Evolutionary conservation across 805 yeast species (phyloP).

Genomic region (Starmerella riodocensis): DNA sequence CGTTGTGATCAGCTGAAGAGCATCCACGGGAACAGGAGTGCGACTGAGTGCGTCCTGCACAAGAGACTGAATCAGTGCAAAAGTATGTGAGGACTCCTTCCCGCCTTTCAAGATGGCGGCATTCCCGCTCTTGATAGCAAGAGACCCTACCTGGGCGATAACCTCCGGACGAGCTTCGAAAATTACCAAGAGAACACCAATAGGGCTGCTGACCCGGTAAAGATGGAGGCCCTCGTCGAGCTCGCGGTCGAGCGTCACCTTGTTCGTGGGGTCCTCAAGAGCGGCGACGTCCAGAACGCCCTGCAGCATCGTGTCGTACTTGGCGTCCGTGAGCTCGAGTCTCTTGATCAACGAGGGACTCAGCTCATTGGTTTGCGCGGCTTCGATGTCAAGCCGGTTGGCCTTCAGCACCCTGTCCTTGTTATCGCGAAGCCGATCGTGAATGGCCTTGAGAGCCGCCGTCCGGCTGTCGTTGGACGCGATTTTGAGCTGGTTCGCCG

Average conservation of each 20-base stretch:
- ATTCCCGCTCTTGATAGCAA: slow-evolving; percentile 92
- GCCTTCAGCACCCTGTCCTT: slow-evolving; percentile 57
- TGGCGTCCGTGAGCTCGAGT: slow-evolving; percentile 71
- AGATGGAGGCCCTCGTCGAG: slow-evolving; percentile 81
- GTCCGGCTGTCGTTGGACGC: slow-evolving; percentile 62
- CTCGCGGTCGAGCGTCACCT: slow-evolving; percentile 64
- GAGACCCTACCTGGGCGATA: slow-evolving; percentile 90
- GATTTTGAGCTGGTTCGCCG: slow-evolving; percentile 74
- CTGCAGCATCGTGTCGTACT: slow-evolving; percentile 85
- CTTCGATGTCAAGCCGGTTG: slow-evolving; percentile 59
- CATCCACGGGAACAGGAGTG: slow-evolving; percentile 64
- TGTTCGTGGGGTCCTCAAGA: slow-evolving; percentile 87
- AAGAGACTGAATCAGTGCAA: slow-evolving; percentile 63
- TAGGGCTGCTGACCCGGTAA: slow-evolving; percentile 79
- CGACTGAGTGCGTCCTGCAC: slow-evolving; percentile 45
- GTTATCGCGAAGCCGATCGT: slow-evolving; percentile 47
- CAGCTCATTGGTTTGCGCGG: slow-evolving; percentile 48
- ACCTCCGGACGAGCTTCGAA: slow-evolving; percentile 97
- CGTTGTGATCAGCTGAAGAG: slow-evolving; percentile 77
- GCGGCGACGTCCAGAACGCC: slow-evolving; percentile 87
- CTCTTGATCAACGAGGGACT: slow-evolving; percentile 67
- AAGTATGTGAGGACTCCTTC: slow-evolving; percentile 77
- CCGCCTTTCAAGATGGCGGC: slow-evolving; percentile 97
- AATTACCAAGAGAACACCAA: slow-evolving; percentile 82
- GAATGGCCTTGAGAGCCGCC: slow-evolving; percentile 54